Evolutionary conservation across 192 early-diverging fungal genomes (phyloP).

Genomic region (Umbelopsis ramanniana): DNA sequence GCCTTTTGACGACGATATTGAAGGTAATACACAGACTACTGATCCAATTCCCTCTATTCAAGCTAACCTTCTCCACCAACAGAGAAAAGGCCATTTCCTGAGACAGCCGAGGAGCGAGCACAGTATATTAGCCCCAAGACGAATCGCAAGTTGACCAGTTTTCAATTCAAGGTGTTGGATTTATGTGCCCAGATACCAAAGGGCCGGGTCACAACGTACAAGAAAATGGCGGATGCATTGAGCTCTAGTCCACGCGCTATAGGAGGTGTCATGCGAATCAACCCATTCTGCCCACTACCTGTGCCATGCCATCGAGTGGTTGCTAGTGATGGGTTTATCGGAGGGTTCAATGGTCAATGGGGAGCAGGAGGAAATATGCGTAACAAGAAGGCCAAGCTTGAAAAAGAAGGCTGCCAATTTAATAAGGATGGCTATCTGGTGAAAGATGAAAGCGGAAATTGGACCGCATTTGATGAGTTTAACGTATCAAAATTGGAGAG

Average conservation of each 20-base stretch:
- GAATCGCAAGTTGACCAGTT: conserved; percentile 64
- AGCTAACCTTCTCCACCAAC: background rate
- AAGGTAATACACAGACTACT: background rate
- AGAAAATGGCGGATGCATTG: conserved; percentile 63
- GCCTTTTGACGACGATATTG: conserved; percentile 29
- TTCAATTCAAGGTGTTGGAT: conserved; percentile 78
- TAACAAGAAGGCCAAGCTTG: conserved; percentile 69
- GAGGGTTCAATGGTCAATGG: conserved; percentile 70
- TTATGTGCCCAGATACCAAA: conserved; percentile 65
- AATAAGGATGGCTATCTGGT: conserved; percentile 57
- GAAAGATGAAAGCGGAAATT: conserved; percentile 41
- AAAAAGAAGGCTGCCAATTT: conserved; percentile 65
- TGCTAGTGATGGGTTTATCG: conserved; percentile 63
- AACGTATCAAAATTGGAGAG: conserved; percentile 19
- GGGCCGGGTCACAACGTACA: conserved; percentile 72
- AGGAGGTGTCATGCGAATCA: conserved; percentile 66
- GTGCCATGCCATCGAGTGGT: conserved; percentile 77
- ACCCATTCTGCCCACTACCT: conserved; percentile 72
- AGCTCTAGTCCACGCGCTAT: conserved; percentile 67
- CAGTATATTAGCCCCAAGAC: conserved; percentile 58
- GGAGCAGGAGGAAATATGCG: conserved; percentile 65
- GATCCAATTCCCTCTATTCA: background rate
- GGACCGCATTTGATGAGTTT: conserved; percentile 58
- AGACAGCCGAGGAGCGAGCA: conserved; percentile 45
- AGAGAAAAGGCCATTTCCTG: conserved; percentile 50